Conservation (phyloP, 306 rosid genomes). For the Erythrophleum fordii region DNA sequence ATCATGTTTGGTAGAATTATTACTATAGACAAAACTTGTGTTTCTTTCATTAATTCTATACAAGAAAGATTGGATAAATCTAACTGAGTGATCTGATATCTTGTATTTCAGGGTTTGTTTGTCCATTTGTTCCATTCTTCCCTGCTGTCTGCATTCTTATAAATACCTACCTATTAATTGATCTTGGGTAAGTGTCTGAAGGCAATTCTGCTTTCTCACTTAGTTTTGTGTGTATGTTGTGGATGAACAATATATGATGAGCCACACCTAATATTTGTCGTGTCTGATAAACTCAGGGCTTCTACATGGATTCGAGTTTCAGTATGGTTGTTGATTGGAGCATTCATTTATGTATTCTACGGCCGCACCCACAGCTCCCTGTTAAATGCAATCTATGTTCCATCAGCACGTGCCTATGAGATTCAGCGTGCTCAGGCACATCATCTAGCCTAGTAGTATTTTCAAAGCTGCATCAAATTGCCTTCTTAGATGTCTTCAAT, state of each 20-base stretch:
- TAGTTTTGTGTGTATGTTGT: not conserved
- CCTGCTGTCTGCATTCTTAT: conserved; percentile 74
- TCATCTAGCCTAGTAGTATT: conserved; percentile 40
- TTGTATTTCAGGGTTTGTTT: conserved; percentile 62
- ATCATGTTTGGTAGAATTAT: not conserved
- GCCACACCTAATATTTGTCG: conserved; percentile 3
- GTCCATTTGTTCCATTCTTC: conserved; percentile 75
- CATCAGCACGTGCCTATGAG: conserved; percentile 53
- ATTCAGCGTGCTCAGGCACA: conserved; percentile 47
- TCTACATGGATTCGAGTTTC: conserved; percentile 70
- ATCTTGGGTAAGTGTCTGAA: conserved; percentile 67
- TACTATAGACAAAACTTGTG: not conserved
- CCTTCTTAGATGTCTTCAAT: conserved; percentile 5
- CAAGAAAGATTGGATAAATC: conserved; percentile 13
- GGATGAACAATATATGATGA: not conserved
- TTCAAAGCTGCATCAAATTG: conserved; percentile 6
- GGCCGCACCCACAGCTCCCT: conserved; percentile 73
- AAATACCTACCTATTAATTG: conserved; percentile 68
- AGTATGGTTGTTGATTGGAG: conserved; percentile 62
- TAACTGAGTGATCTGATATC: conserved; percentile 5
- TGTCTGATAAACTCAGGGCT: conserved; percentile 46
- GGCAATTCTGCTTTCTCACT: conserved; percentile 13
- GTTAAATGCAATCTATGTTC: conserved; percentile 65
- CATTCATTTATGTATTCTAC: conserved; percentile 54
- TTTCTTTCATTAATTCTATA: not conserved